These are phyloP conservation scores for Trichosporon asahii DNA, from an alignment of 1,284 basidiomycete species.

Conservation along the genomic window DNA sequence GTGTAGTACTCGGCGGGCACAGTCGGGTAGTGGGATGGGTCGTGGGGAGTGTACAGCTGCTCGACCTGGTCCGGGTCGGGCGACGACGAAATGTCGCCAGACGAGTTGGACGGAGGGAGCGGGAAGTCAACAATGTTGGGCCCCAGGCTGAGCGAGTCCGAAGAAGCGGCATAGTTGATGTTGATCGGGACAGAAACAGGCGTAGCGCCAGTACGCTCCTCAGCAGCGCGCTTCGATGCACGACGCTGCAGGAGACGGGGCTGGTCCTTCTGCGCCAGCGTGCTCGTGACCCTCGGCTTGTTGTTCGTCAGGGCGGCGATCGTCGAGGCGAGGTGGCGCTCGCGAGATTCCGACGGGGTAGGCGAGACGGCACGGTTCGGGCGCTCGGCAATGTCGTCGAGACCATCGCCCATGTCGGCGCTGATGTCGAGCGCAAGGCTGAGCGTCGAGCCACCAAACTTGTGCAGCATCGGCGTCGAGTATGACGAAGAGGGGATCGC, in stretches of 20 bases:
- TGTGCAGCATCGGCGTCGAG: constrained; percentile 27
- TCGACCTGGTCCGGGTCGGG: constrained; percentile 26
- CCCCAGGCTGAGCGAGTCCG: constrained; percentile 21
- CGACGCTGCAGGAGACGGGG: background rate
- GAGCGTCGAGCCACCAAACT: constrained; percentile 26
- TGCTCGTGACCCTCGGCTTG: background rate
- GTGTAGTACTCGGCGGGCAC: constrained; percentile 12
- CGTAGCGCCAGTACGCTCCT: background rate
- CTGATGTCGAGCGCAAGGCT: constrained; percentile 23
- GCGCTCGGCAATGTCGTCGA: constrained; percentile 21
- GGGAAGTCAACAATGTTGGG: constrained; percentile 24
- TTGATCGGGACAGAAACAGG: constrained; percentile 20
- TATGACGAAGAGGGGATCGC: constrained; percentile 23
- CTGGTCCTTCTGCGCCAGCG: constrained; percentile 1
- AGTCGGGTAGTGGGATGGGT: constrained; percentile 12
- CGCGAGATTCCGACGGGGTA: background rate
- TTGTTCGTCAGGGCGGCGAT: background rate
- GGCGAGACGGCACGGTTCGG: background rate
- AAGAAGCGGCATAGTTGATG: constrained; percentile 24
- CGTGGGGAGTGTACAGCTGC: constrained; percentile 25
- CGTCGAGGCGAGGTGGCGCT: background rate
- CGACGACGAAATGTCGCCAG: constrained; percentile 19
- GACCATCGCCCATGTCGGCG: constrained; percentile 18
- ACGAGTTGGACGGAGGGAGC: constrained; percentile 25
- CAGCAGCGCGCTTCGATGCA: background rate